Percentiles rank a stretch among this genome's conserved stretches.
These are phyloP conservation scores for Pythium angustatum DNA, from an alignment of 352 stramenopile species.

Conservation along the genomic window DNA sequence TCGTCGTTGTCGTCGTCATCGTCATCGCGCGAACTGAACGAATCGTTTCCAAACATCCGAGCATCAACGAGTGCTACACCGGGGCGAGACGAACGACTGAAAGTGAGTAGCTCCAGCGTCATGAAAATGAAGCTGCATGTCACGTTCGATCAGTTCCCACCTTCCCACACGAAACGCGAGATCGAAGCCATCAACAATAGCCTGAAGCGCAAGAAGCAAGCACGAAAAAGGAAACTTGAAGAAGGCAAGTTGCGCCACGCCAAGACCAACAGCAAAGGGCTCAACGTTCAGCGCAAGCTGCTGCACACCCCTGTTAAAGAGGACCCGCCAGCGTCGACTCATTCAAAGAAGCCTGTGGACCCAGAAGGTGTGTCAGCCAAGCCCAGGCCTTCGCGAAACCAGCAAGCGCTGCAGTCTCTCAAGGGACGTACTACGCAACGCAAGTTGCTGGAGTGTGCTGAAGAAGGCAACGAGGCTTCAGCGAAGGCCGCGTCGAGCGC, in stretches of 20 bases:
- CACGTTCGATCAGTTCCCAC: slow-evolving; percentile 44
- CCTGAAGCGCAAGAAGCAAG: slow-evolving; percentile 63
- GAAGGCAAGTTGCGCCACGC: slow-evolving; percentile 28
- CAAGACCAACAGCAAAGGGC: slow-evolving; percentile 28
- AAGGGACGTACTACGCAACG: slow-evolving; percentile 15
- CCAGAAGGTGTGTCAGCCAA: slow-evolving; percentile 1
- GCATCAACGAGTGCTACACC: slow-evolving; percentile 73
- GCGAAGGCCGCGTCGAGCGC: background rate
- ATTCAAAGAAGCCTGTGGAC: background rate
- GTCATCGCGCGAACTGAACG: slow-evolving; percentile 29
- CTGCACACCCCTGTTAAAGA: slow-evolving; percentile 72
- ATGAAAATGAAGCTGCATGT: slow-evolving; percentile 83
- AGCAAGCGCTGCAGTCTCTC: background rate
- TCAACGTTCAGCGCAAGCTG: slow-evolving; percentile 67
- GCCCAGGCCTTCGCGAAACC: slow-evolving; percentile 7
- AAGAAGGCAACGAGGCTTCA: background rate
- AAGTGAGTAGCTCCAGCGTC: slow-evolving; percentile 56
- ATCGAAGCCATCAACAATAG: slow-evolving; percentile 86
- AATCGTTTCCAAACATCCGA: slow-evolving; percentile 81
- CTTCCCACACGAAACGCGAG: slow-evolving; percentile 56
- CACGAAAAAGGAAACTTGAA: slow-evolving; percentile 59
- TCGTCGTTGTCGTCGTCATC: slow-evolving; percentile 2
- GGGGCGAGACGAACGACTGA: slow-evolving; percentile 62
- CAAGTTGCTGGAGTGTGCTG: background rate
- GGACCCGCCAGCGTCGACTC: background rate